A percentile compares a stretch with the other conserved stretches of the same genome.
phyloP scores from a whole-genome alignment of 768 basidiomycete genomes.

The Boletus insuetus region DNA sequence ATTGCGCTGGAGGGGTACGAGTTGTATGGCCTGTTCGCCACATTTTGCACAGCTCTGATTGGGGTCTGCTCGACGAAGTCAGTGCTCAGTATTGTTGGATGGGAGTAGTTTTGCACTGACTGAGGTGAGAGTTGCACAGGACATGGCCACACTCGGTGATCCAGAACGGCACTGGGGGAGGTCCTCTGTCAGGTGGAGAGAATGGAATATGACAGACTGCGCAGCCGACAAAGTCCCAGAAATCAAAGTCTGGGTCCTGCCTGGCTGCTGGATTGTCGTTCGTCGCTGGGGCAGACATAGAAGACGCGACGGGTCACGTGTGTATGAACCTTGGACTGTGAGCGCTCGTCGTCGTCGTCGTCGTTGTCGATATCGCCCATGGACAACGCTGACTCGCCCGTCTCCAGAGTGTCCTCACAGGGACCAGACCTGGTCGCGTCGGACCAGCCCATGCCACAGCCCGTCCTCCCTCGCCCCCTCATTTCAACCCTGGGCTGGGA shows the following conservation, averaged over 20 bases:
- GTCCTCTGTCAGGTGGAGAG: constrained; percentile 43
- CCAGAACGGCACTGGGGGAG: constrained; percentile 75
- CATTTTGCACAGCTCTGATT: constrained; percentile 78
- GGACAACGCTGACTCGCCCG: background rate
- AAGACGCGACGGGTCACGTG: constrained; percentile 24
- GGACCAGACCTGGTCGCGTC: background rate
- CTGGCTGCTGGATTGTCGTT: background rate
- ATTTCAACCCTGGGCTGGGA: constrained; percentile 53
- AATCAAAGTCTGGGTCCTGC: constrained; percentile 44
- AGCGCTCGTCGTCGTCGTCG: background rate
- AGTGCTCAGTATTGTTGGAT: background rate
- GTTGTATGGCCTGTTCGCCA: constrained; percentile 57
- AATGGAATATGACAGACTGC: constrained; percentile 69
- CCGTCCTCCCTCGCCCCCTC: constrained; percentile 4
- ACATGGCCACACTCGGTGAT: constrained; percentile 87
- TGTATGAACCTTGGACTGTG: background rate
- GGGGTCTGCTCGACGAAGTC: constrained; percentile 43
- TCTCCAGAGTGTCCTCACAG: constrained; percentile 6
- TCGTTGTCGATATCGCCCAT: background rate
- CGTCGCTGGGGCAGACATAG: constrained; percentile 13
- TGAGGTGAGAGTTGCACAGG: constrained; percentile 81
- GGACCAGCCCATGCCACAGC: background rate
- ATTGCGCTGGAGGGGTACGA: constrained; percentile 71
- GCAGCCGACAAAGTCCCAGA: constrained; percentile 82
- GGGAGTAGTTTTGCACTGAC: constrained; percentile 39